A percentile compares a stretch with the other conserved stretches of the same genome.
These are phyloP conservation scores for Neocucurbitaria cava DNA, from an alignment of 2,329 filamentous ascomycete species.

Conservation along the genomic window DNA sequence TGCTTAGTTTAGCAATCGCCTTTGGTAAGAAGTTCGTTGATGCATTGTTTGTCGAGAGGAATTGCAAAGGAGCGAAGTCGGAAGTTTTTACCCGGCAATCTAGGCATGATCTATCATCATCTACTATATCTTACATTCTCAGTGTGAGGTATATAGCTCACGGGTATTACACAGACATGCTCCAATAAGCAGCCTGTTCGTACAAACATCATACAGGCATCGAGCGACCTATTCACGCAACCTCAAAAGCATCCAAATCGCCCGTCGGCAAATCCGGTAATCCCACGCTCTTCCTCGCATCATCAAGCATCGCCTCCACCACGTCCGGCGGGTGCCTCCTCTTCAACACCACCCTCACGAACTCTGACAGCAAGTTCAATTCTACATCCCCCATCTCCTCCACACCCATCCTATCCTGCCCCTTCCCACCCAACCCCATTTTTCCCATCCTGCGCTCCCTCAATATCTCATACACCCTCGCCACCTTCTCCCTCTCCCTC, in stretches of 20 bases:
- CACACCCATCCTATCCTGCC: conserved; percentile 19
- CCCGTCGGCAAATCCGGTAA: conserved; percentile 36
- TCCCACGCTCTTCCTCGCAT: conserved; percentile 32
- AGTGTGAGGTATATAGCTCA: no score
- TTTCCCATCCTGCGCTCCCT: conserved; percentile 21
- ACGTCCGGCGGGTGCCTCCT: conserved; percentile 25
- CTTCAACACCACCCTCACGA: conserved; percentile 38
- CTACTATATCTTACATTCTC: no score
- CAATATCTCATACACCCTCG: conserved; percentile 27
- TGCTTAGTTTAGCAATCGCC: no score
- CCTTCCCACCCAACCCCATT: conserved; percentile 20
- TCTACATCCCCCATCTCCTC: conserved; percentile 32
- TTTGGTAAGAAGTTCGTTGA: no score
- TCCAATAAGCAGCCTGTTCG: no score
- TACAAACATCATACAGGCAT: no score
- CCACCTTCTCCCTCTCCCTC: conserved; percentile 21
- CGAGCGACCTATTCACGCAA: conserved; percentile 10
- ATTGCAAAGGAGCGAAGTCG: no score
- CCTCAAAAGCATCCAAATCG: conserved; percentile 39
- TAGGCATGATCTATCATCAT: no score
- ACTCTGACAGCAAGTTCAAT: conserved; percentile 41
- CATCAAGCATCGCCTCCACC: conserved; percentile 40
- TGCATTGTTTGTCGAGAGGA: no score
- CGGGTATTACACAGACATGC: no score
- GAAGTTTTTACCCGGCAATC: no score